A percentile compares a stretch with the other conserved stretches of the same genome.
These are phyloP conservation scores for Epichloe aotearoae DNA, from an alignment of 2,329 filamentous ascomycete genomes.

Conservation along the genomic window DNA sequence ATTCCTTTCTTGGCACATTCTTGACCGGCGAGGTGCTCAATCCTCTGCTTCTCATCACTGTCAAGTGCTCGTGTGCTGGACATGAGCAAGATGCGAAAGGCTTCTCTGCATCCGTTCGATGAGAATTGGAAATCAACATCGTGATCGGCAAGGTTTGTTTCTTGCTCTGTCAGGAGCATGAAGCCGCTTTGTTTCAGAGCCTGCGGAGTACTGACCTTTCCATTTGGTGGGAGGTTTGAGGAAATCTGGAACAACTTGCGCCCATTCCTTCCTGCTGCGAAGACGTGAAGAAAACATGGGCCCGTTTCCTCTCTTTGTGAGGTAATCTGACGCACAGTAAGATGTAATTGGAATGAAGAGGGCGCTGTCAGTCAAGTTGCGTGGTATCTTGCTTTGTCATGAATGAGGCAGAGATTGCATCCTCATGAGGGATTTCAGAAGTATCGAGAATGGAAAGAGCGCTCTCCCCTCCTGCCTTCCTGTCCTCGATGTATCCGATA, in stretches of 20 bases:
- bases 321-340: not conserved
- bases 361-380: not conserved
- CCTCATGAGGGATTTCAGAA: not conserved
- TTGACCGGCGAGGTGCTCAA: slow-evolving; percentile 27
- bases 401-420: not conserved
- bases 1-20: slow-evolving; percentile 27
- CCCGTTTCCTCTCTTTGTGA: not conserved
- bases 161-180: slow-evolving; percentile 16
- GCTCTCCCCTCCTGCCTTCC: not conserved
- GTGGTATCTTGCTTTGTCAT: not conserved
- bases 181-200: not conserved
- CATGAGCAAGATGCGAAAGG: slow-evolving; percentile 28
- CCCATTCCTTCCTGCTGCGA: slow-evolving; percentile 24
- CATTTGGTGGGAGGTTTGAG: slow-evolving; percentile 9
- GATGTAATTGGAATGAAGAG: not conserved
- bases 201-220: slow-evolving; percentile 12
- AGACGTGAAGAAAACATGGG: slow-evolving; percentile 27
- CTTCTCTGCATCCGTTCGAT: not conserved
- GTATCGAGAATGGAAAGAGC: slow-evolving; percentile 3
- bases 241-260: slow-evolving; percentile 16
- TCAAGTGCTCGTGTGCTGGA: slow-evolving; percentile 22
- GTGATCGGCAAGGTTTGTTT: slow-evolving; percentile 27
- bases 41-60: slow-evolving; percentile 16
- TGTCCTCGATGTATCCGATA: not conserved
- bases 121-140: slow-evolving; percentile 30